Evolutionary conservation across 805 yeast genomes (phyloP).

Genomic region (Candida mattraensis): DNA sequence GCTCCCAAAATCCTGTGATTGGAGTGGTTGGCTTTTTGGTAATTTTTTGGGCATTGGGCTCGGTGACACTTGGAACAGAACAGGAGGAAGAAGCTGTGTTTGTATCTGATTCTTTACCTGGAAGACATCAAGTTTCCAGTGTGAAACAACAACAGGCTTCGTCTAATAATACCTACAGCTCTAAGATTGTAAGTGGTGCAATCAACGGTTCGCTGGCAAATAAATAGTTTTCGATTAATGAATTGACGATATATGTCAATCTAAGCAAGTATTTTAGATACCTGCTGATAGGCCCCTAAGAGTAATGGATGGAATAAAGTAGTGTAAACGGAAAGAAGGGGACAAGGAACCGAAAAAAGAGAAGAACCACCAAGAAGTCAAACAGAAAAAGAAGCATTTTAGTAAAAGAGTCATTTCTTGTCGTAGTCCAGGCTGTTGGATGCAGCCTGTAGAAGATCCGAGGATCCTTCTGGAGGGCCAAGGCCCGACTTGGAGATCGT

Average conservation of each 20-base stretch:
- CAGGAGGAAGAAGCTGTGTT: no score
- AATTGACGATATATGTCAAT: no score
- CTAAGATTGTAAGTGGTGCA: conserved; percentile 16
- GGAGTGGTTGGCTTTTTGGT: conserved; percentile 14
- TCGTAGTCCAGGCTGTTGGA: conserved; percentile 15
- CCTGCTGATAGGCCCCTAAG: no score
- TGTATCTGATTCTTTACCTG: no score
- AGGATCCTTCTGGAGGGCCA: conserved; percentile 21
- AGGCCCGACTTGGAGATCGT: background rate
- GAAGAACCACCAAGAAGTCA: background rate
- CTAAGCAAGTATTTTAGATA: no score
- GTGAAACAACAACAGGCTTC: no score
- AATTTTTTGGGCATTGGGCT: conserved; percentile 11
- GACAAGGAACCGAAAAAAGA: no score
- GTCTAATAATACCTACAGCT: conserved; percentile 14
- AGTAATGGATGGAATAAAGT: no score
- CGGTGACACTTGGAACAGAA: conserved; percentile 1
- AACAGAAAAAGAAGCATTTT: conserved; percentile 3
- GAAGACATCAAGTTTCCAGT: no score
- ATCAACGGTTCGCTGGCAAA: conserved; percentile 9
- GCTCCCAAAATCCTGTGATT: conserved; percentile 39
- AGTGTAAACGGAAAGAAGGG: no score
- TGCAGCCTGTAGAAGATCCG: conserved; percentile 25
- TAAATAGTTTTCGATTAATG: no score
- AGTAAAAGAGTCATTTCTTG: conserved; percentile 8